These are phyloP conservation scores for Tulasnella sp. DNA, from an alignment of 768 basidiomycete genomes.

Conservation along the genomic window DNA sequence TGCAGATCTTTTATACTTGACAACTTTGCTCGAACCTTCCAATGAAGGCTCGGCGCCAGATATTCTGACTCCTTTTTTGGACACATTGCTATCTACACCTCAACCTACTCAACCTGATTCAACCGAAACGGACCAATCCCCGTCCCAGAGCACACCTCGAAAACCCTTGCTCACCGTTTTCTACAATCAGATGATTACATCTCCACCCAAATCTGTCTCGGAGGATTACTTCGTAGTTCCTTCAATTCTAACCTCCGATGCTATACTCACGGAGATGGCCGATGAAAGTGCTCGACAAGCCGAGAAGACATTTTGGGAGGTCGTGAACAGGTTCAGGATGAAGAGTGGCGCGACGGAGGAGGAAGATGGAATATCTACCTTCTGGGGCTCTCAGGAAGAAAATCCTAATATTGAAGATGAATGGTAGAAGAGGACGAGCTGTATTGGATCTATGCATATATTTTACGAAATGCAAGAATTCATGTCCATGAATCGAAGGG, in stretches of 20 bases:
- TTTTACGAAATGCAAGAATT: no score
- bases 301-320: conserved; percentile 43
- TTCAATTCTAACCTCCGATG: conserved; percentile 22
- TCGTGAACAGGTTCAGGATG: no score
- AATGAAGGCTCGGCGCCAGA: conserved; percentile 14
- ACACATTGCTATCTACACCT: conserved; percentile 30
- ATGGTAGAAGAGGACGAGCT: no score
- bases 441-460: no score
- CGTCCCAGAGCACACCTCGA: conserved; percentile 37
- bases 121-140: conserved; percentile 17
- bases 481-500: no score
- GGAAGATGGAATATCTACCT: no score
- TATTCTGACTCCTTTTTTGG: conserved; percentile 45
- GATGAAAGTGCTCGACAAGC: conserved; percentile 47
- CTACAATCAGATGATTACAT: conserved; percentile 12
- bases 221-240: conserved; percentile 8
- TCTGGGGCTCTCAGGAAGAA: no score
- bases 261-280: conserved; percentile 37
- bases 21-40: conserved; percentile 18
- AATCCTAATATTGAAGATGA: no score
- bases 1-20: conserved; percentile 48
- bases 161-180: background rate
- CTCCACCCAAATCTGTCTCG: conserved; percentile 24
- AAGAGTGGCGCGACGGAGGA: background rate
- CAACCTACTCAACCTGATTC: conserved; percentile 9